These are phyloP conservation scores for Aspergillus flavus DNA, from an alignment of 2,329 filamentous ascomycete species.

Conservation along the genomic window DNA sequence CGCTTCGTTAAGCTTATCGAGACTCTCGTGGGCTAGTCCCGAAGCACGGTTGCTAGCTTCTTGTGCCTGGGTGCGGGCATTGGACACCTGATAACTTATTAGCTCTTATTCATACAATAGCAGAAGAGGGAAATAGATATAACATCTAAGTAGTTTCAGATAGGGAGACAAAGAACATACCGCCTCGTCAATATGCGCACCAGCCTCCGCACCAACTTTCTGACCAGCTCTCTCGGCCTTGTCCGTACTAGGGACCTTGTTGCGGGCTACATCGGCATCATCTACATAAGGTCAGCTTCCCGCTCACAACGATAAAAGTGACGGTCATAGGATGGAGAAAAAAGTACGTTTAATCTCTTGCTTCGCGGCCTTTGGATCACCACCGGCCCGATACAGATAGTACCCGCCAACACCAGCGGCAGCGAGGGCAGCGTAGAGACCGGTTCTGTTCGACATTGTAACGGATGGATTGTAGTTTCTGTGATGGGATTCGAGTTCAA, in stretches of 20 bases:
- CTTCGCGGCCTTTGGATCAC: slow-evolving; percentile 78
- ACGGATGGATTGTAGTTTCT: not conserved
- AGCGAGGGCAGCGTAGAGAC: slow-evolving; percentile 53
- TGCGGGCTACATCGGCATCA: slow-evolving; percentile 71
- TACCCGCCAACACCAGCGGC: slow-evolving; percentile 74
- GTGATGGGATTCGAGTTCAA: not conserved
- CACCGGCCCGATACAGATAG: slow-evolving; percentile 88
- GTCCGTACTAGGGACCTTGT: slow-evolving; percentile 63
- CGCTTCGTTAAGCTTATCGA: slow-evolving; percentile 59
- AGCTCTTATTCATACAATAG: not conserved
- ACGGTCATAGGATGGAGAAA: not conserved
- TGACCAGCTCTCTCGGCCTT: slow-evolving; percentile 67
- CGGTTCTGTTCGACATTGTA: slow-evolving; percentile 39
- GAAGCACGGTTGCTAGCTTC: slow-evolving; percentile 63
- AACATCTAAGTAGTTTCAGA: not conserved
- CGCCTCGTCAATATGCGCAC: slow-evolving; percentile 67
- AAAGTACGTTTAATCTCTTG: slow-evolving; percentile 80
- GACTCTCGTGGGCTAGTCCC: slow-evolving; percentile 63
- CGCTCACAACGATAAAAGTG: not conserved
- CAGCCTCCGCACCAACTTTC: slow-evolving; percentile 62
- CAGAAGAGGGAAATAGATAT: not conserved
- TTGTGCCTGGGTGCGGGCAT: slow-evolving; percentile 58
- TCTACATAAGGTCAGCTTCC: slow-evolving; percentile 53
- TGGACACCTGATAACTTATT: slow-evolving; percentile 52
- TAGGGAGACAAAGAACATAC: slow-evolving; percentile 53